phyloP scores from a whole-genome alignment of 2,329 filamentous ascomycete species.

The Nigrospora oryzae region DNA sequence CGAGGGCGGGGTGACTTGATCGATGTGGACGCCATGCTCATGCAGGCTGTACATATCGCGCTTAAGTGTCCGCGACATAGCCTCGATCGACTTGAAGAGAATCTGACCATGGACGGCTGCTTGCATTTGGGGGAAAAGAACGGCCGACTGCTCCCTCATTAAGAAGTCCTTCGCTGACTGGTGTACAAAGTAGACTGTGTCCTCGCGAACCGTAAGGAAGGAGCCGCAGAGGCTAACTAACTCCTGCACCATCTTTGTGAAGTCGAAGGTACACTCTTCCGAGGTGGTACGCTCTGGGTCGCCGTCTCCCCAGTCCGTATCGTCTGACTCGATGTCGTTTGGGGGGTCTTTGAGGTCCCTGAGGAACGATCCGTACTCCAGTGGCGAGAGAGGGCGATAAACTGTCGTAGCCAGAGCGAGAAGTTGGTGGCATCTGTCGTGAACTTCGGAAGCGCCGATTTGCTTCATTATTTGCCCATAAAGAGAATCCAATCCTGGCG shows the following conservation, averaged over 20 bases:
- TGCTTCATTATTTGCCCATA: slow-evolving; percentile 28
- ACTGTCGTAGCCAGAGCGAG: slow-evolving; percentile 19
- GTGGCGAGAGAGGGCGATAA: slow-evolving; percentile 25
- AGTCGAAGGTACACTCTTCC: too few species aligned
- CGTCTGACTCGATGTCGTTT: neutral
- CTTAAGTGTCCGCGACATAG: slow-evolving; percentile 17
- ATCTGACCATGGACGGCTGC: slow-evolving; percentile 19
- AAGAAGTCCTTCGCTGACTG: slow-evolving; percentile 35
- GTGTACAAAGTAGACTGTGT: slow-evolving; percentile 26
- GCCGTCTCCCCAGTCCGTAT: too few species aligned
- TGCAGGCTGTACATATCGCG: slow-evolving; percentile 25
- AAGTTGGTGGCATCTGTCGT: slow-evolving; percentile 20
- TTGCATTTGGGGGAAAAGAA: slow-evolving; percentile 20
- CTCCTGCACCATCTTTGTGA: neutral
- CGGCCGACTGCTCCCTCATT: slow-evolving; percentile 6
- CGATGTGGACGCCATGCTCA: slow-evolving; percentile 4
- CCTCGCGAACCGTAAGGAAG: slow-evolving; percentile 25
- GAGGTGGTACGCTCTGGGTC: too few species aligned
- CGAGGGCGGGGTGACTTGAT: slow-evolving; percentile 9
- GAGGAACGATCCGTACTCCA: slow-evolving; percentile 17
- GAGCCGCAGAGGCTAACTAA: slow-evolving; percentile 26
- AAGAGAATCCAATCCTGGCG: slow-evolving; percentile 22
- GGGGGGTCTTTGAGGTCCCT: slow-evolving; percentile 2
- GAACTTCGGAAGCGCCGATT: slow-evolving; percentile 18
- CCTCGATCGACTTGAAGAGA: slow-evolving; percentile 23